Base-by-base conservation (phyloP, 345 rosid species). In the Lenwebbia sp. region DNA sequence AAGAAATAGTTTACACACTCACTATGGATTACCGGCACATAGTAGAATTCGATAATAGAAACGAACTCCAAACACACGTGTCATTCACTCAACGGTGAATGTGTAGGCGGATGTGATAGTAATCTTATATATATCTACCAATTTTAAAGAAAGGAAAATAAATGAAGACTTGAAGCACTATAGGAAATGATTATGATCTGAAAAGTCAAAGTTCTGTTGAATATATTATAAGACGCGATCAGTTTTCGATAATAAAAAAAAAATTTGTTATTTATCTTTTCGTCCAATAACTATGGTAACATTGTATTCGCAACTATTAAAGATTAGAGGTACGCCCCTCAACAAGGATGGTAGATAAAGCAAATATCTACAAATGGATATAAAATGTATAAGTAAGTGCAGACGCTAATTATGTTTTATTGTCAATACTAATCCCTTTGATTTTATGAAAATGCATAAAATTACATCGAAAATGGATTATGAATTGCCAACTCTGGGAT, bases 51-150 rank as follows among this genome's bases (percentile, higher is more conserved):
- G 3, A 70, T 9, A 4, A 4, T 70, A 9, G 19, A 70, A 19
- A 21, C 1, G 21, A 70, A 70, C 44, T 17, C 25, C 10, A 0
- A 65, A 65, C 1, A 0, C 76, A 0, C 0, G 6, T 15, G 78
- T 9, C 56, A 54, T 19, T 54, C 56, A 65, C 25, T 65, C 6
- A 3, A 17, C 0, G 10, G 22, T 33, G 78, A 33, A 8, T 33
- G 13, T 21, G 22, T 2, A 17, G 19, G 6, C 0, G 3, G 0
- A 33, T 65, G 5, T 21, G 37, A 33, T 33, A 65, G 19, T 8
- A 8, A 65, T 22, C 23, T 33, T 33, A 30, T 62, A 30, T 15
- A 0, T 30, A 17, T 17, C 1, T 17, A 3, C 41, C 7, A 62
- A 30, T 3, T 62, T 65, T 30, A 30, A 30, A 30, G 76, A 33